These are phyloP conservation scores for Ophiostoma himal-ulmi DNA, from an alignment of 2,329 filamentous ascomycete species.

Conservation along the genomic window DNA sequence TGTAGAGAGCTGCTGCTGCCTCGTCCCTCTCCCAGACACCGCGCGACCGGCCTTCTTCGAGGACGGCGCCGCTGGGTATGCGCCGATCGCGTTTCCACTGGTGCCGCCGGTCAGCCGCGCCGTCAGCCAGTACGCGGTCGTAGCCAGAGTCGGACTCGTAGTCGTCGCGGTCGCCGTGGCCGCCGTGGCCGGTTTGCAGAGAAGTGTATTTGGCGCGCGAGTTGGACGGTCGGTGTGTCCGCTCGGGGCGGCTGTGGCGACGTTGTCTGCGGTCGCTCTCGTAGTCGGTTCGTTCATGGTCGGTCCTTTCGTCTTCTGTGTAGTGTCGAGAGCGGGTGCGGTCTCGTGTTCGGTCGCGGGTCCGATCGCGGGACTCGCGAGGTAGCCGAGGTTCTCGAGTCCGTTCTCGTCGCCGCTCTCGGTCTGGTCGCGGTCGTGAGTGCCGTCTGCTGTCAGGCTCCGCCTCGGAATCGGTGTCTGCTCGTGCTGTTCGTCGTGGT, in stretches of 20 bases:
- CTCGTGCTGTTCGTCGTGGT: not conserved
- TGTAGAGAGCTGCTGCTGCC: not conserved
- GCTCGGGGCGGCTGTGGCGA: not conserved
- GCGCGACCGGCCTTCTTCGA: constrained; percentile 58
- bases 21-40: not conserved
- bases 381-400: too few species aligned
- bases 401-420: constrained; percentile 26
- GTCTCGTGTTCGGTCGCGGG: constrained; percentile 26
- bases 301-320: not conserved
- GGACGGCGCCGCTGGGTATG: constrained; percentile 62
- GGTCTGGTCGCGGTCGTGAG: constrained; percentile 31
- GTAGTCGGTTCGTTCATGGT: constrained; percentile 15
- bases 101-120: constrained; percentile 21
- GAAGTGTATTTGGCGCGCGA: constrained; percentile 5
- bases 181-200: not conserved
- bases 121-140: constrained; percentile 21
- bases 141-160: constrained; percentile 21
- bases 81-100: constrained; percentile 39
- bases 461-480: constrained; percentile 4
- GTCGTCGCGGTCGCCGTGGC: constrained; percentile 13
- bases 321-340: constrained; percentile 7
- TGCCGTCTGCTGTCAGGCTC: constrained; percentile 7
- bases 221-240: not conserved
- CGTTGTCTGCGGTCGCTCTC: constrained; percentile 16
- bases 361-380: too few species aligned